phyloP scores from a whole-genome alignment of 2,329 filamentous ascomycete species.

The Cordyceps tenuipes region DNA sequence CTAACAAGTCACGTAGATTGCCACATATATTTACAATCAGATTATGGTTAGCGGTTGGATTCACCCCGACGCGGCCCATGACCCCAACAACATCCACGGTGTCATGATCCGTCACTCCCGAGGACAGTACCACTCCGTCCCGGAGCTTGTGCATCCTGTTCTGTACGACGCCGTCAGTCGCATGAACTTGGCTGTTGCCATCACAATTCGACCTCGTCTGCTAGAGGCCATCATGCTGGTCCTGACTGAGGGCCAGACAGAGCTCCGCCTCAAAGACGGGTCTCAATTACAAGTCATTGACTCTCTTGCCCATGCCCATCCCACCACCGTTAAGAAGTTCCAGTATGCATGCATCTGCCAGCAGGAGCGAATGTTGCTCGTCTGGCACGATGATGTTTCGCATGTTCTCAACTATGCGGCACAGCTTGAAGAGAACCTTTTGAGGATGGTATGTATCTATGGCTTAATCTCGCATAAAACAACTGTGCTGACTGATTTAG shows the following conservation, averaged over 20 bases:
- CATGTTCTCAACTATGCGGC: constrained; percentile 31
- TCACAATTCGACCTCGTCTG: constrained; percentile 41
- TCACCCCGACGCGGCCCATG: constrained; percentile 12
- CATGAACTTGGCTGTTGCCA: constrained; percentile 37
- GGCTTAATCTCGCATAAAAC: too few species aligned
- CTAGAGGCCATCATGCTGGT: constrained; percentile 36
- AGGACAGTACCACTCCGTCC: constrained; percentile 33
- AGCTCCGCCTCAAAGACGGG: constrained; percentile 33
- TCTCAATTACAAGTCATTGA: constrained; percentile 38
- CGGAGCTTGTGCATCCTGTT: constrained; percentile 27
- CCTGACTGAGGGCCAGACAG: constrained; percentile 31
- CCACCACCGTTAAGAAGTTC: constrained; percentile 32
- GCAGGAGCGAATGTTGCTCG: constrained; percentile 31
- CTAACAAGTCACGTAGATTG: constrained; percentile 19
- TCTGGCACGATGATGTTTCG: constrained; percentile 35
- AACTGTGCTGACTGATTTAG: constrained; percentile 12
- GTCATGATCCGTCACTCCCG: constrained; percentile 31
- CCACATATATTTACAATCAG: constrained; percentile 23
- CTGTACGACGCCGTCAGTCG: constrained; percentile 34
- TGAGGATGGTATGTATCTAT: constrained; percentile 24
- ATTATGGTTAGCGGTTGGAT: constrained; percentile 24
- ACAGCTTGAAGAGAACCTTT: constrained; percentile 24
- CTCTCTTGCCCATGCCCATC: constrained; percentile 29
- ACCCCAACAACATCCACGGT: constrained; percentile 22
- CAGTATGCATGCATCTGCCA: constrained; percentile 35